phyloP scores from a whole-genome alignment of 805 yeast genomes.

The Hanseniaspora taiwanica region DNA sequence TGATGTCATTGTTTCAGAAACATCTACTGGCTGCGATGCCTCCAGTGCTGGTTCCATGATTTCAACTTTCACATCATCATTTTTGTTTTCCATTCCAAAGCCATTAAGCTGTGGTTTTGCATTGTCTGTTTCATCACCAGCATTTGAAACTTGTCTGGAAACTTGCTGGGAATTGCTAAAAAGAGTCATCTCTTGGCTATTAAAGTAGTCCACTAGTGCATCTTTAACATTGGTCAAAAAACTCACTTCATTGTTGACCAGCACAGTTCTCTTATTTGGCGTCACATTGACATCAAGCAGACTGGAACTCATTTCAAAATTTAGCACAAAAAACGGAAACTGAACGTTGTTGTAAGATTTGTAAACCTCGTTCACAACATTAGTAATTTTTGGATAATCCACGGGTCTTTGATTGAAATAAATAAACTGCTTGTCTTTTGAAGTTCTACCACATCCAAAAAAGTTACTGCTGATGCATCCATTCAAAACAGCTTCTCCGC shows the following conservation, averaged over 20 bases:
- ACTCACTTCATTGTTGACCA: conserved; percentile 53
- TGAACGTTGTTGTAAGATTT: conserved; percentile 60
- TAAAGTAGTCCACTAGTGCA: conserved; percentile 36
- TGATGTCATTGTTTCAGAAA: no score
- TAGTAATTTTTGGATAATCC: conserved; percentile 36
- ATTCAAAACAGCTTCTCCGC: conserved; percentile 15
- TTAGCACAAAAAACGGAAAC: conserved; percentile 52
- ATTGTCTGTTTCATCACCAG: background rate
- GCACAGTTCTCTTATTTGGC: conserved; percentile 73
- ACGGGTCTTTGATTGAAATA: conserved; percentile 73
- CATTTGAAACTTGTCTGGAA: no score
- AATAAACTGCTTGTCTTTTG: conserved; percentile 62
- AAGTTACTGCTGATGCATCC: conserved; percentile 71
- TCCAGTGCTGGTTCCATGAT: no score
- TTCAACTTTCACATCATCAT: no score
- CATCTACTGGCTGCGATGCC: no score
- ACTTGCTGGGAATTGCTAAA: conserved; percentile 13
- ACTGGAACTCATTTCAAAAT: conserved; percentile 39
- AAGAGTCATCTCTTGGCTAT: conserved; percentile 22
- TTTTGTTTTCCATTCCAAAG: no score
- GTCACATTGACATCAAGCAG: conserved; percentile 76
- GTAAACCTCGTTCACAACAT: conserved; percentile 61
- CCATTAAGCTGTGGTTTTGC: no score
- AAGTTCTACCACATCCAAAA: conserved; percentile 62
- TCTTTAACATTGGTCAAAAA: conserved; percentile 43